These are phyloP conservation scores for Fremontodendron californicum DNA, from an alignment of 345 rosid genomes.

Conservation along the genomic window DNA sequence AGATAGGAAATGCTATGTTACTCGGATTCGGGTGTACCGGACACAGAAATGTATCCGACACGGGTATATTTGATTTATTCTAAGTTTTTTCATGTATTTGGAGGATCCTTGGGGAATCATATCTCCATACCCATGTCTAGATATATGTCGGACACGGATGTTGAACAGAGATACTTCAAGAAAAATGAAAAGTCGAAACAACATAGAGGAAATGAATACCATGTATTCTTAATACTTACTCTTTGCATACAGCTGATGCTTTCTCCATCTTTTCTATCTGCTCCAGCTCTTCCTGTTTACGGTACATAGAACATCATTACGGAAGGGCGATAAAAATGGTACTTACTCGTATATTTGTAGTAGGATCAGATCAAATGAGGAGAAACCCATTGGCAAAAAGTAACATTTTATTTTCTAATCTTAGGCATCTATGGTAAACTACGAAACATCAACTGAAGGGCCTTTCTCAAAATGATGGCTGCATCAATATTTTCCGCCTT, in stretches of 20 bases:
- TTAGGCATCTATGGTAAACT: neutral
- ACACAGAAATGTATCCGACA: too few species aligned
- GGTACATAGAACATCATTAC: neutral
- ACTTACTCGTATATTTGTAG: neutral
- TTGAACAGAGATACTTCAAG: too few species aligned
- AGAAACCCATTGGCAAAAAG: neutral
- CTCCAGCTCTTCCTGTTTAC: constrained; percentile 72
- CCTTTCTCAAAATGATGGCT: neutral
- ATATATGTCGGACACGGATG: too few species aligned
- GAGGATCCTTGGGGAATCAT: too few species aligned
- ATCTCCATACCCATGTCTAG: too few species aligned
- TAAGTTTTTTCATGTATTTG: too few species aligned
- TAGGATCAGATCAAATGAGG: neutral
- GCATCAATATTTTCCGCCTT: neutral
- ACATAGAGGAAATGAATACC: neutral
- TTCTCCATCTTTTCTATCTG: constrained; percentile 61
- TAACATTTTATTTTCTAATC: neutral
- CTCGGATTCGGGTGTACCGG: too few species aligned
- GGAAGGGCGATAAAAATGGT: neutral
- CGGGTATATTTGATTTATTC: too few species aligned
- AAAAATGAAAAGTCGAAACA: too few species aligned
- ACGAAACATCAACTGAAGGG: neutral
- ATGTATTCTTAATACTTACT: constrained; percentile 36
- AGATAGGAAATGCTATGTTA: too few species aligned
- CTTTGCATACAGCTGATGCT: constrained; percentile 65